These are phyloP conservation scores for Odontarrhena argentea DNA, from an alignment of 345 rosid genomes.

Conservation along the genomic window DNA sequence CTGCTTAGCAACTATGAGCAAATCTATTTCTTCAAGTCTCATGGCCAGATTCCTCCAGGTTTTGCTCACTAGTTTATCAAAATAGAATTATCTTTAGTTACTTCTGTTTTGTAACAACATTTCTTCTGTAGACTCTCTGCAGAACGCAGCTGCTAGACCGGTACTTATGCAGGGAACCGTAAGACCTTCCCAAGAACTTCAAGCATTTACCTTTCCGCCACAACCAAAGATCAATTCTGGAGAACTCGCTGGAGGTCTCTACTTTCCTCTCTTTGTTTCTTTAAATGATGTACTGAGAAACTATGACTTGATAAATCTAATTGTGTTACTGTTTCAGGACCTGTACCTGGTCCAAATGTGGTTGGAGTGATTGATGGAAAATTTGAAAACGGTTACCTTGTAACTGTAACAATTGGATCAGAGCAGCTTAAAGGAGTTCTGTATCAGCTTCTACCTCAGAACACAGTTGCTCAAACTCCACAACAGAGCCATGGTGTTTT, in stretches of 20 bases:
- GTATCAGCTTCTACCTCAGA: conserved; percentile 47
- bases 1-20: conserved; percentile 82
- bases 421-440: conserved; percentile 85
- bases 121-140: conserved; percentile 55
- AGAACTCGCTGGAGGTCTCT: conserved; percentile 56
- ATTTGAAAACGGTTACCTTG: conserved; percentile 84
- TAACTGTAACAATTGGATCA: conserved; percentile 75
- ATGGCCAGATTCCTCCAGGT: conserved; percentile 64
- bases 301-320: conserved; percentile 9
- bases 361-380: conserved; percentile 89
- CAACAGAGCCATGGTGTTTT: conserved; percentile 42
- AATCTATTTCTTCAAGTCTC: conserved; percentile 66
- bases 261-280: conserved; percentile 4
- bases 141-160: conserved; percentile 42
- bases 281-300: conserved; percentile 3
- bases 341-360: conserved; percentile 57
- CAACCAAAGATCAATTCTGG: conserved; percentile 48
- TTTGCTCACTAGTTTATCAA: conserved; percentile 15
- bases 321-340: conserved; percentile 36
- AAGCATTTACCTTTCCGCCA: conserved; percentile 46
- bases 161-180: conserved; percentile 49
- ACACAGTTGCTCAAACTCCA: conserved; percentile 44
- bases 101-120: conserved; percentile 18
- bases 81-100: not conserved
- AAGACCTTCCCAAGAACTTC: conserved; percentile 50